These are phyloP conservation scores for Forsythia suspensa DNA, from an alignment of 257 asterid species.

Conservation along the genomic window DNA sequence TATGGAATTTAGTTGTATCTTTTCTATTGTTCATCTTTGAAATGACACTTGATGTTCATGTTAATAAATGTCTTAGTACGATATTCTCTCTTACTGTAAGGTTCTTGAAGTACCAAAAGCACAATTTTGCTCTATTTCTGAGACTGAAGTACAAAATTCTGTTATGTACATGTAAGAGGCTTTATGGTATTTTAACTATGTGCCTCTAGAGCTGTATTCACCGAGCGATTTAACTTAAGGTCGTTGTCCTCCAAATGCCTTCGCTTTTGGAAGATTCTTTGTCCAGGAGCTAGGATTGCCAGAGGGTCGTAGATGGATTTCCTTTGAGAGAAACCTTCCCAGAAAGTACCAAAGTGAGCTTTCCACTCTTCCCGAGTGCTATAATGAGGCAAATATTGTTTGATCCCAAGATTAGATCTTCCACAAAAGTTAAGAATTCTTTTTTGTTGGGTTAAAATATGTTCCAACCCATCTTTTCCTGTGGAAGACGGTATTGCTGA, in stretches of 20 bases:
- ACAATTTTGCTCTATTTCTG: background rate
- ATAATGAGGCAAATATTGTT: conserved; percentile 84
- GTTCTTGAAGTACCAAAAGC: conserved; percentile 16
- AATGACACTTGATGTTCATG: conserved; percentile 13
- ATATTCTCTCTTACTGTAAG: background rate
- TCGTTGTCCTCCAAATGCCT: conserved; percentile 36
- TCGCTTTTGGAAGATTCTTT: conserved; percentile 61
- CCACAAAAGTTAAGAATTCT: conserved; percentile 54
- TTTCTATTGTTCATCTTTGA: conserved; percentile 8
- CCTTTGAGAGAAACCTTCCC: conserved; percentile 71
- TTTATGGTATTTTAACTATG: background rate
- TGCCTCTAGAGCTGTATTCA: conserved; percentile 22
- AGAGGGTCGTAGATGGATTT: conserved; percentile 78
- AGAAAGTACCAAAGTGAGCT: conserved; percentile 70
- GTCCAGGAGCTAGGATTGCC: conserved; percentile 94
- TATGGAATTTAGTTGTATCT: background rate
- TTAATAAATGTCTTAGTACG: background rate
- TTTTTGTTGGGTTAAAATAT: conserved; percentile 54
- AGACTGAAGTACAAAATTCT: conserved; percentile 18
- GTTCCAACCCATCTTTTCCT: conserved; percentile 63
- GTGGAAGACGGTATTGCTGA: conserved; percentile 76
- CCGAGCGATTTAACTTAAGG: conserved; percentile 11
- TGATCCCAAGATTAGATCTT: conserved; percentile 57
- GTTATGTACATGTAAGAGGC: conserved; percentile 27
- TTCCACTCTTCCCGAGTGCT: conserved; percentile 76